These are phyloP conservation scores for Porcisia hertigi DNA, from an alignment of 208 protist species.

Conservation along the genomic window DNA sequence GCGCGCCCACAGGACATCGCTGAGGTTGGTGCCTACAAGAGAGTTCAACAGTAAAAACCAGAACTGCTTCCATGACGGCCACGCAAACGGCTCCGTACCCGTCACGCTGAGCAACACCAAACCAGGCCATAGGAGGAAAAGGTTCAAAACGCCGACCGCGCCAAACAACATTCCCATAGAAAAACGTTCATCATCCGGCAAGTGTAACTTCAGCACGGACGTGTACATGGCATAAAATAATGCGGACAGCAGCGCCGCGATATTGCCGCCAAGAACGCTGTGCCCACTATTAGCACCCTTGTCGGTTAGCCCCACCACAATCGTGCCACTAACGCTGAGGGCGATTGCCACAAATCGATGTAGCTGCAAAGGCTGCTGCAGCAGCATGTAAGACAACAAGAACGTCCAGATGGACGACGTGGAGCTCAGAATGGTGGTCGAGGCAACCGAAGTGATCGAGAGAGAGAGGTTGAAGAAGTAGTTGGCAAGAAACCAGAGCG, in stretches of 20 bases:
- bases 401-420: constrained; percentile 90
- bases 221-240: constrained; percentile 93
- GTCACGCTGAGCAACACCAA: constrained; percentile 59
- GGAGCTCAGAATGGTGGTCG: constrained; percentile 87
- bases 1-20: constrained; percentile 90
- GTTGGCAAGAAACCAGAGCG: constrained; percentile 91
- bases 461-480: constrained; percentile 92
- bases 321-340: constrained; percentile 63
- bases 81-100: constrained; percentile 67
- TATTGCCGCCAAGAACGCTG: constrained; percentile 63
- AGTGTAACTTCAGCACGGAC: constrained; percentile 64
- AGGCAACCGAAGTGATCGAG: constrained; percentile 82
- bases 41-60: constrained; percentile 82
- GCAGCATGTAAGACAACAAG: constrained; percentile 70
- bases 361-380: constrained; percentile 54
- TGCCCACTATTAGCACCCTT: constrained; percentile 14
- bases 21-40: constrained; percentile 89
- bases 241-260: constrained; percentile 74
- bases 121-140: constrained; percentile 76
- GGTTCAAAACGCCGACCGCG: constrained; percentile 79
- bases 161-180: constrained; percentile 91
- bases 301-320: constrained; percentile 76
- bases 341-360: constrained; percentile 60
- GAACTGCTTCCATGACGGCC: constrained; percentile 59
- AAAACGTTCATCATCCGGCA: constrained; percentile 88